These are phyloP conservation scores for Cryptosporidium baileyi DNA, from an alignment of 169 alveolate genomes.

Conservation along the genomic window DNA sequence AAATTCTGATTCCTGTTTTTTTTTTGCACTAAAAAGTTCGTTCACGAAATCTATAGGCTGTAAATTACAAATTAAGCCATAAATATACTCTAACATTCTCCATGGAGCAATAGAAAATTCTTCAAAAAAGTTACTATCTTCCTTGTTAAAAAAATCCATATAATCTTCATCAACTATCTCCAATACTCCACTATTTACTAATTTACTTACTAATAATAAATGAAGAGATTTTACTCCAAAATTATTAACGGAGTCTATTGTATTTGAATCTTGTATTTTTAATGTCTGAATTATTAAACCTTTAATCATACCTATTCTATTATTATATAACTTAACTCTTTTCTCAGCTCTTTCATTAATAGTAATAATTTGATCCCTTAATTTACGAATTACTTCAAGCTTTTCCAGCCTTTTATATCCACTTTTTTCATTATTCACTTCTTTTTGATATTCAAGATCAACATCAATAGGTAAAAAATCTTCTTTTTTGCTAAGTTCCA, in stretches of 20 bases:
- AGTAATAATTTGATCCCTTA: constrained; percentile 46
- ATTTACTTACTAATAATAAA: constrained; percentile 25
- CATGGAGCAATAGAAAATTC: constrained; percentile 24
- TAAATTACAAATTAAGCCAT: constrained; percentile 43
- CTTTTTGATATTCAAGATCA: background rate
- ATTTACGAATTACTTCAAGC: constrained; percentile 32
- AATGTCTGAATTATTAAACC: constrained; percentile 44
- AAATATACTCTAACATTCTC: constrained; percentile 41
- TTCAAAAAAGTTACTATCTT: background rate
- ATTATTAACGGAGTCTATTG: constrained; percentile 11
- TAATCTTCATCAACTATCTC: constrained; percentile 42
- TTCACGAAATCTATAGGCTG: constrained; percentile 59
- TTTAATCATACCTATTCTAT: constrained; percentile 44
- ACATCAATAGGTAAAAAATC: background rate
- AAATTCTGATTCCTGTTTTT: background rate
- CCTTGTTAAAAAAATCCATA: background rate
- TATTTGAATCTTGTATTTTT: constrained; percentile 37
- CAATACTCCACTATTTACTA: constrained; percentile 30
- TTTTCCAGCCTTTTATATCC: constrained; percentile 21
- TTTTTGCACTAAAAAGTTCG: constrained; percentile 4
- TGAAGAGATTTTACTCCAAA: constrained; percentile 61
- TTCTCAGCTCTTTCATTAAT: constrained; percentile 42
- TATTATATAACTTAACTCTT: constrained; percentile 15
- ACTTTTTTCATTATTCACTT: background rate
- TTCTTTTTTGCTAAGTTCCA: background rate